Percentiles rank a stretch among this genome's conserved stretches.
These are phyloP conservation scores for Phytopythium boreale DNA, from an alignment of 352 stramenopile species.

Conservation along the genomic window DNA sequence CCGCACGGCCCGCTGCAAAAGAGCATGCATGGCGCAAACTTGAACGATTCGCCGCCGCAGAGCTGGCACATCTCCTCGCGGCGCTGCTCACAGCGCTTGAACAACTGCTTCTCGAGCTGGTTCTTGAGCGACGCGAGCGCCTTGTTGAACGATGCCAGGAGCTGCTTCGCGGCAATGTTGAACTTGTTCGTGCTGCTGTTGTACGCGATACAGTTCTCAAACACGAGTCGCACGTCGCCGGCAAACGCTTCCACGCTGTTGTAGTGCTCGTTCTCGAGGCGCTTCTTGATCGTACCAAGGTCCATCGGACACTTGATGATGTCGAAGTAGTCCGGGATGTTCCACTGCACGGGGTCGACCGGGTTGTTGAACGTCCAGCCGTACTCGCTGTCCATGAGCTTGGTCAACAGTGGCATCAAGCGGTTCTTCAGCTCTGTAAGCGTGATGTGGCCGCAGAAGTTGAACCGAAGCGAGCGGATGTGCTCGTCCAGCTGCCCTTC, in stretches of 20 bases:
- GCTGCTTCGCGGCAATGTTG: slow-evolving; percentile 80
- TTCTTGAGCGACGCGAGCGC: slow-evolving; percentile 63
- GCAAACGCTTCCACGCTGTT: slow-evolving; percentile 86
- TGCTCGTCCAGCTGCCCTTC: slow-evolving; percentile 85
- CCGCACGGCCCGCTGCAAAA: slow-evolving; percentile 87
- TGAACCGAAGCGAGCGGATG: slow-evolving; percentile 86
- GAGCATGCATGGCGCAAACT: slow-evolving; percentile 88
- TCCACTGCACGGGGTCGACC: slow-evolving; percentile 93
- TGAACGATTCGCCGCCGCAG: slow-evolving; percentile 87
- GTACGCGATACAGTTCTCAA: slow-evolving; percentile 90
- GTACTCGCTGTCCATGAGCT: slow-evolving; percentile 88
- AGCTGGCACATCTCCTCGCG: slow-evolving; percentile 88
- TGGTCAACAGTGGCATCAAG: slow-evolving; percentile 77
- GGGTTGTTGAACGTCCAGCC: slow-evolving; percentile 93
- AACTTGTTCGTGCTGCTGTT: slow-evolving; percentile 90
- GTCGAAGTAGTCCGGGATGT: slow-evolving; percentile 91
- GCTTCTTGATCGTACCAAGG: slow-evolving; percentile 97
- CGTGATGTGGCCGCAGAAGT: slow-evolving; percentile 85
- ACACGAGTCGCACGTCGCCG: slow-evolving; percentile 84
- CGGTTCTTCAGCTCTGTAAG: slow-evolving; percentile 81
- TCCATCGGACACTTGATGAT: slow-evolving; percentile 98
- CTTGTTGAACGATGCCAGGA: slow-evolving; percentile 76
- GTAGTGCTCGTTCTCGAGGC: slow-evolving; percentile 94
- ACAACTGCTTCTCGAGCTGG: slow-evolving; percentile 80
- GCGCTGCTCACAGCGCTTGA: slow-evolving; percentile 78